Evolutionary conservation across 108 stramenopile species (phyloP), one percentile per base, ranked within the genome.

Genomic region (Ochromonas danica): DNA sequence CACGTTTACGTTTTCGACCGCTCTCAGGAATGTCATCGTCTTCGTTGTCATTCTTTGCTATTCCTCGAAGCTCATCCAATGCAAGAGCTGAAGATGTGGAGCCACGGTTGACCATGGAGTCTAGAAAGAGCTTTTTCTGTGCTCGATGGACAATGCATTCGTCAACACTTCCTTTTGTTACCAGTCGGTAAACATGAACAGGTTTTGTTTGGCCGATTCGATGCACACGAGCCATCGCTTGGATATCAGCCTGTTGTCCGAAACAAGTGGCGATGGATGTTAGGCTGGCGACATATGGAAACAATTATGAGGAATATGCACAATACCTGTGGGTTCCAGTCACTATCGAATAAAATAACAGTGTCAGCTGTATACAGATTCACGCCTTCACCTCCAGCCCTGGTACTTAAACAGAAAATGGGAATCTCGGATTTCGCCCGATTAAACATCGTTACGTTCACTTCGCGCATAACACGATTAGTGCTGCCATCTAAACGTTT

Each of bases 351-450:
- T n/a, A 99, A 87, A 81, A 99, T 91, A 27, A 99, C 98, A 81
- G 94, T 96, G 85, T 99, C 96, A 14, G 98, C 98, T 6, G 98
- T 97, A 41, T 90, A 91, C 62, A 99, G 84, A 81, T 99, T 99
- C 86, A 99, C 95, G 2, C 98, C 98, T 35, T 97, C 89, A 61
- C 98, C 98, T 43, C 96, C 96, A 31, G 93, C 93, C 1, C 98
- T 83, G 1, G 98, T 99, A 82, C 92, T 93, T 43, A 99, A 86
- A 80, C 96, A 87, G 81, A 99, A 99, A 77, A 83, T 81, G 87
- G 97, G 97, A 83, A 95, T 92, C 63, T 87, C 62, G 0, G 94
- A 95, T 39, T 89, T 91, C 10, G 91, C 91, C 2, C 78, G 91
- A 84, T 99, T 99, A 86, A 96, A 98, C 17, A 22, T 91, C 62